Base-by-base conservation (phyloP, 2,329 filamentous ascomycete species). In the Rhinocladiella mackenziei region DNA sequence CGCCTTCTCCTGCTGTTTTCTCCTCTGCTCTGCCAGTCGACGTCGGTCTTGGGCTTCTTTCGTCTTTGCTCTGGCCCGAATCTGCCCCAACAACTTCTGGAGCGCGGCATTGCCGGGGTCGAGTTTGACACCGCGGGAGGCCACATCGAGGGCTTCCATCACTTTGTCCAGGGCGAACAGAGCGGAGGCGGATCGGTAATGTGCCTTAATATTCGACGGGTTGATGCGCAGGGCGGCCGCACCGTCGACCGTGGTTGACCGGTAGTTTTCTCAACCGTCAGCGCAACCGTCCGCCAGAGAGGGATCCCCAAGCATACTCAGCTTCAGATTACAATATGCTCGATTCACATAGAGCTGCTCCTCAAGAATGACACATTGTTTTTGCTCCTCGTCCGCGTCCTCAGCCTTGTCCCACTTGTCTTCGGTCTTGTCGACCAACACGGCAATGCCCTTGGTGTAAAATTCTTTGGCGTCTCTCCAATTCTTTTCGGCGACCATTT, bases 381-480 rank as follows among this genome's bases (percentile, higher is more conserved):
- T 73, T 55, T 82, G 76, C 29, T 81, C 82, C 39, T 79, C 76
- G 39, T 74, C 68, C 7, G 59, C 51, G 55, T 79, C 74, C 45
- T 76, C 66, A 30, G 75, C 71, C 37, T 69, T 62, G 17, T 77
- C 72, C 53, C 69, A 61, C 62, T 71, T 62, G 23, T 68, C 65
- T 30, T 66, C 63, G 65, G 72, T 48, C 42, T 63, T 43, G 66
- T 60, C 43, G 68, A 67, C 18, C 78, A 96, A 67, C 5, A 94
- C 78, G 8, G 78, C 71, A 39, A 96, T 74, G n/a, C 83, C 89
- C 69, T 94, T 92, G 20, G 77, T 79, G 64, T 98, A 98, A 64
- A 89, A 96, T 64, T 95, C 89, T 61, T 84, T 83, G 3, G 89
- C 92, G 64, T 97, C 89, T 18, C 66, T 72, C 80, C 84, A 95